Conservation (phyloP, 176 grass and related monocot genomes). For the Luzula sylvatica region DNA sequence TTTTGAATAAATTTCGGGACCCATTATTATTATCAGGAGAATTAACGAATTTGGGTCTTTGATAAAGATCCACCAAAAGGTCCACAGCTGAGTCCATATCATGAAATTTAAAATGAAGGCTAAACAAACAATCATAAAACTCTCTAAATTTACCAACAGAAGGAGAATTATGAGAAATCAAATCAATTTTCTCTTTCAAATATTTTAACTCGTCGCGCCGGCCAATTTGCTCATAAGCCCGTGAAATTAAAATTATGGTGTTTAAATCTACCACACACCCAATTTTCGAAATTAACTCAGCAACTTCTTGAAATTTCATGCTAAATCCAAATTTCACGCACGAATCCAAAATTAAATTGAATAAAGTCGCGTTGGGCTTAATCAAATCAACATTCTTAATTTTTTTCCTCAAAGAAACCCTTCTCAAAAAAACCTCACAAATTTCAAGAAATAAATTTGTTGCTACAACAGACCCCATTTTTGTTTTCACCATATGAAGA, state of each 20-base stretch:
- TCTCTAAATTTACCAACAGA: conserved; percentile 39
- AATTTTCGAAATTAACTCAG: conserved; percentile 53
- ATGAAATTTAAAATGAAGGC: conserved; percentile 66
- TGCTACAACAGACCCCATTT: conserved; percentile 54
- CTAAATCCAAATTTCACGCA: conserved; percentile 55
- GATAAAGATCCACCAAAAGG: conserved; percentile 51
- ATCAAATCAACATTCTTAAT: conserved; percentile 30
- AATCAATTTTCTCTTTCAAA: conserved; percentile 50
- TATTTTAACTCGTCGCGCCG: conserved; percentile 54
- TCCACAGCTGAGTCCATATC: conserved; percentile 60
- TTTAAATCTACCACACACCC: conserved; percentile 51
- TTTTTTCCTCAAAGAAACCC: conserved; percentile 30
- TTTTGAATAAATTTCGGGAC: conserved; percentile 30
- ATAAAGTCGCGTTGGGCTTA: conserved; percentile 48
- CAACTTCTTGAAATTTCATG: conserved; percentile 58
- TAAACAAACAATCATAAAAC: conserved; percentile 75
- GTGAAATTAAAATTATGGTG: conserved; percentile 36
- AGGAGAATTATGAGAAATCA: conserved; percentile 15
- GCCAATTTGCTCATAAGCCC: conserved; percentile 56
- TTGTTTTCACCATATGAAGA: conserved; percentile 66
- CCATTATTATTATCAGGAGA: conserved; percentile 16
- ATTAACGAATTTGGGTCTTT: conserved; percentile 19
- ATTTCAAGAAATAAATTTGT: conserved; percentile 49
- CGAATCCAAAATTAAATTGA: conserved; percentile 78
- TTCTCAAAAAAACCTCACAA: conserved; percentile 42